Conservation (phyloP, 805 yeast genomes). For the Nakazawaea ishiwadae region DNA sequence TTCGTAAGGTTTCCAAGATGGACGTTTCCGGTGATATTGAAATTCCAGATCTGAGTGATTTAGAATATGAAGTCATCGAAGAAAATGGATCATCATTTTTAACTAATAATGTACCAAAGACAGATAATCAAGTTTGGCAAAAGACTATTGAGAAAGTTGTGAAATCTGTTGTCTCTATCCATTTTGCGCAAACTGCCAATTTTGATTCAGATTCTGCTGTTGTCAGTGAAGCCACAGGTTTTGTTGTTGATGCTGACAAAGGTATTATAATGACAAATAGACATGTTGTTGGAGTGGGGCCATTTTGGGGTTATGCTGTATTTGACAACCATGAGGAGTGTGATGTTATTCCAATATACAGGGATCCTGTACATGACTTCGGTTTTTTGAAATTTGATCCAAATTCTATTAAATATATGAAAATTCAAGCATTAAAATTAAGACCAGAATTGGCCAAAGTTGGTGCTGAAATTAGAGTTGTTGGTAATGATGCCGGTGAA, state of each 20-base stretch:
- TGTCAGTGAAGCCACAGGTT: conserved; percentile 92
- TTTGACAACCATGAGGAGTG: conserved; percentile 95
- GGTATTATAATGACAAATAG: conserved; percentile 89
- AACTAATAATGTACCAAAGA: conserved; percentile 3
- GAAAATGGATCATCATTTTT: conserved; percentile 1
- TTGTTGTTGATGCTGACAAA: conserved; percentile 76
- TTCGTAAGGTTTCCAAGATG: neutral
- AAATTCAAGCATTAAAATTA: conserved; percentile 58
- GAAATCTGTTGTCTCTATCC: conserved; percentile 81
- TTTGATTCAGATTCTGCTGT: conserved; percentile 83
- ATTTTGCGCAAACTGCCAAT: conserved; percentile 79
- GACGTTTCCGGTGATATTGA: conserved; percentile 13
- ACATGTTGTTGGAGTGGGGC: conserved; percentile 95
- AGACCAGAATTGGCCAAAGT: conserved; percentile 82
- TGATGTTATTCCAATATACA: conserved; percentile 75
- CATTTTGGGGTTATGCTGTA: conserved; percentile 85
- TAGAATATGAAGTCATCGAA: conserved; percentile 6
- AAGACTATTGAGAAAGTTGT: conserved; percentile 77
- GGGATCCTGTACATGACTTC: conserved; percentile 95
- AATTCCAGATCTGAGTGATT: conserved; percentile 4
- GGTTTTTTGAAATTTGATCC: conserved; percentile 85
- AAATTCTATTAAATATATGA: conserved; percentile 63
- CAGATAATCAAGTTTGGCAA: conserved; percentile 58
- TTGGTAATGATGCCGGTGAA: conserved; percentile 97
- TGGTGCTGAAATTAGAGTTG: conserved; percentile 92